These are phyloP conservation scores for Glebionis coronaria DNA, from an alignment of 129 eudicot species.

Conservation along the genomic window DNA sequence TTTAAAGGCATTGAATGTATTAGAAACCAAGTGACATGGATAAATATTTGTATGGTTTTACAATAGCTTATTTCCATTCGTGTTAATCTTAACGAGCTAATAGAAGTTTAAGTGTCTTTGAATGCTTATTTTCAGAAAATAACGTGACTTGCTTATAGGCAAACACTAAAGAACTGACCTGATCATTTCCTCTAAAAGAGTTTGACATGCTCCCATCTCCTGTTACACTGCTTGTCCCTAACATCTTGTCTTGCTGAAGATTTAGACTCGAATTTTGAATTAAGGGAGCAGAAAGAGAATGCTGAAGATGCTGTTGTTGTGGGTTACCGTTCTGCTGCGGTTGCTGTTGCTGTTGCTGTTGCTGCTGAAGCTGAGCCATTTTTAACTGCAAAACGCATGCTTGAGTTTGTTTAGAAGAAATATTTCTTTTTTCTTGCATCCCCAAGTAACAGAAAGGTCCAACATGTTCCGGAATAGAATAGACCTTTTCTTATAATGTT, in stretches of 20 bases:
- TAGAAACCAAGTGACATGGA: constrained; percentile 5
- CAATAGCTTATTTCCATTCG: not conserved
- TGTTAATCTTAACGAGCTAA: not conserved
- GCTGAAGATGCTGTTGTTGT: constrained; percentile 65
- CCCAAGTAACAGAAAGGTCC: not conserved
- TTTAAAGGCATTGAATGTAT: constrained; percentile 50
- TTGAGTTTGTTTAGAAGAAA: constrained; percentile 3
- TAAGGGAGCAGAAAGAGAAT: constrained; percentile 65
- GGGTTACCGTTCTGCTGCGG: constrained; percentile 41
- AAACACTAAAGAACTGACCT: constrained; percentile 41
- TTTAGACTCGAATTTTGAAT: constrained; percentile 62
- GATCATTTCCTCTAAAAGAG: constrained; percentile 94
- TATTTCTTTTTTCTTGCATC: not conserved
- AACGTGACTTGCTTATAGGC: not conserved
- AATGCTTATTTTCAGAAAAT: not conserved
- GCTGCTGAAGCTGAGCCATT: constrained; percentile 65
- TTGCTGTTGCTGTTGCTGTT: constrained; percentile 55
- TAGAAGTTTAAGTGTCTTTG: not conserved
- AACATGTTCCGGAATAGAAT: not conserved
- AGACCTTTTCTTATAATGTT: not conserved
- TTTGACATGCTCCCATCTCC: constrained; percentile 94
- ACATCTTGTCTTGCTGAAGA: constrained; percentile 63
- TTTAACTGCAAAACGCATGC: constrained; percentile 40
- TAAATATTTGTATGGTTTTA: constrained; percentile 2
- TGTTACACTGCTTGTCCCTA: constrained; percentile 56